phyloP scores from a whole-genome alignment of 2,329 filamentous ascomycete genomes.

The Pseudopyrenochaeta lycopersici region DNA sequence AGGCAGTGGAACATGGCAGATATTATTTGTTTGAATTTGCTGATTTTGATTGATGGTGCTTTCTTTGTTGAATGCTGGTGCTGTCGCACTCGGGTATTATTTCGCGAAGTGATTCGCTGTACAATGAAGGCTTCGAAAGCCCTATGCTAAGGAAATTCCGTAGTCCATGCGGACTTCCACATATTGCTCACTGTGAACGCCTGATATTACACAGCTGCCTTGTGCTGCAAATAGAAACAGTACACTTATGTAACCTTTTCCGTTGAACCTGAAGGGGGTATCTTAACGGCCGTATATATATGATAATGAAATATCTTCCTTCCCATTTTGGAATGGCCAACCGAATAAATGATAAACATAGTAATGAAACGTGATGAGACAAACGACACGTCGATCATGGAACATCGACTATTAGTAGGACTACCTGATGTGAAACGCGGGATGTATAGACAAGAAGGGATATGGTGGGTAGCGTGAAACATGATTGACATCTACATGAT shows the following conservation, averaged over 20 bases:
- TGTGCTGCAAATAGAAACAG: constrained; percentile 7
- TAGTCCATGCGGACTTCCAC: constrained; percentile 13
- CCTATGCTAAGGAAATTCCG: constrained; percentile 2
- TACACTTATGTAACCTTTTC: constrained; percentile 3
- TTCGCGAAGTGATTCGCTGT: constrained; percentile 11
- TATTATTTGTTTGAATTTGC: not conserved
- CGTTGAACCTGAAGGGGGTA: constrained; percentile 22
- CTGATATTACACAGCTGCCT: constrained; percentile 1
- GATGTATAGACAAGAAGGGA: constrained; percentile 29
- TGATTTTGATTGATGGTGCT: not conserved
- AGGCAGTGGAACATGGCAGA: not conserved
- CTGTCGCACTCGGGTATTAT: constrained; percentile 23
- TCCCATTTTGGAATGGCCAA: constrained; percentile 13
- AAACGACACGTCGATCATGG: constrained; percentile 16
- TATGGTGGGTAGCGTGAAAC: constrained; percentile 32
- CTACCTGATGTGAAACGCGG: constrained; percentile 17
- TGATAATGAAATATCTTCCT: not conserved
- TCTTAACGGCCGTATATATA: constrained; percentile 19
- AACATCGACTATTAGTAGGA: constrained; percentile 25
- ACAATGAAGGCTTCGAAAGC: not conserved
- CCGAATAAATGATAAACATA: constrained; percentile 4
- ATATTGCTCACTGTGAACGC: constrained; percentile 3
- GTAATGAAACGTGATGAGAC: constrained; percentile 12
- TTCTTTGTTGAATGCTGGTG: not conserved
- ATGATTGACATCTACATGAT: constrained; percentile 41